These are phyloP conservation scores for Venturia effusa DNA, from an alignment of 2,329 filamentous ascomycete species.

Conservation along the genomic window DNA sequence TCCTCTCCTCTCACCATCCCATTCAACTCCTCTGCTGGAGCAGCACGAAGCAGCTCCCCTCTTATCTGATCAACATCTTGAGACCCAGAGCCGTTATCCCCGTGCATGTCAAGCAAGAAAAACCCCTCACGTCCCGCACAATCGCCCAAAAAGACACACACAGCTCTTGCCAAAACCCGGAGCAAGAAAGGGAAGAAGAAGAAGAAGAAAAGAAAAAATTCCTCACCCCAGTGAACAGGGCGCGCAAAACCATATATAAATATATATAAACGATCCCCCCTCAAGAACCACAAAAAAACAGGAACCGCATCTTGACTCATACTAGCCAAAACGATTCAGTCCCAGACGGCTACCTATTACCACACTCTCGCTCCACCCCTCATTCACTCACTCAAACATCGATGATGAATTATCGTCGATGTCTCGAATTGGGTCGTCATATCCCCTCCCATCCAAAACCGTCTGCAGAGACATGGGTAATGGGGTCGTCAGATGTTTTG, in stretches of 20 bases:
- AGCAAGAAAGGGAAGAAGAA: no score
- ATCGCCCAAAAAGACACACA: background rate
- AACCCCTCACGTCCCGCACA: background rate
- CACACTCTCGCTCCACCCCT: no score
- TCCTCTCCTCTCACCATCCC: background rate
- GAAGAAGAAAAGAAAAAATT: no score
- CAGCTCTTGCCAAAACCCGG: no score
- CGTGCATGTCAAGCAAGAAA: conserved; percentile 1
- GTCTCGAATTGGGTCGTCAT: background rate
- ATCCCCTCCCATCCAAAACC: background rate
- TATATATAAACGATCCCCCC: background rate
- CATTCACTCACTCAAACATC: no score
- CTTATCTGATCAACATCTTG: background rate
- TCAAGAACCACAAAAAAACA: background rate
- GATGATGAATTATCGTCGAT: background rate
- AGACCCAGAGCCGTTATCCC: background rate
- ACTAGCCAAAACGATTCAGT: no score
- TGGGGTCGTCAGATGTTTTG: background rate
- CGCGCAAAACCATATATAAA: background rate
- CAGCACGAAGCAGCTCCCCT: background rate
- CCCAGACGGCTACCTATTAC: no score
- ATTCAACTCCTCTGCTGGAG: background rate
- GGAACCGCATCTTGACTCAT: background rate
- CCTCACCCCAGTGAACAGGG: no score
- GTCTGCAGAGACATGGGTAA: background rate